These are phyloP conservation scores for Hyaloraphidium curvatum DNA, from an alignment of 192 early-diverging fungal species.

Conservation along the genomic window DNA sequence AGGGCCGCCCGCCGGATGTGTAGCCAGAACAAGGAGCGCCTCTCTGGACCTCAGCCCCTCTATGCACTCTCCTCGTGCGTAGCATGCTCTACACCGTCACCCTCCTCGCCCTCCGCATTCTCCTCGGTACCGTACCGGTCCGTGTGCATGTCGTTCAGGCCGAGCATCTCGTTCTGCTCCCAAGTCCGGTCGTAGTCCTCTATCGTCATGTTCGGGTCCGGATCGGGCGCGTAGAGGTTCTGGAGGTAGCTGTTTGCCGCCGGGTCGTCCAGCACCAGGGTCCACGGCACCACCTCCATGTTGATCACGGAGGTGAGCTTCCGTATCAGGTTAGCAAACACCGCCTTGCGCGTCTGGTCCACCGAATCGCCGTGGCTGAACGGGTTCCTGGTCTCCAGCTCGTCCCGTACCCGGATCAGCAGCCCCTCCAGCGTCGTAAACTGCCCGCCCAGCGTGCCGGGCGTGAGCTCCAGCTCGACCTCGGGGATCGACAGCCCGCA, in stretches of 20 bases:
- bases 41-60: no score
- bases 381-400: constrained; percentile 45
- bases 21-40: no score
- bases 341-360: constrained; percentile 20
- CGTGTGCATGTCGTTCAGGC: constrained; percentile 67
- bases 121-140: constrained; percentile 6
- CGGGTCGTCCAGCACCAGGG: constrained; percentile 78
- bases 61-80: no score
- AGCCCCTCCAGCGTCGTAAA: constrained; percentile 94
- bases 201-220: constrained; percentile 80
- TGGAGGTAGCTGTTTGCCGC: constrained; percentile 75
- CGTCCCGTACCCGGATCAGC: constrained; percentile 68
- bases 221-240: constrained; percentile 84
- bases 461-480: constrained; percentile 62
- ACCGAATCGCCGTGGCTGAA: constrained; percentile 55
- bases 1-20: no score
- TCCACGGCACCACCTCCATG: constrained; percentile 23
- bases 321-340: constrained; percentile 47
- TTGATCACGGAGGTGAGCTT: constrained; percentile 37
- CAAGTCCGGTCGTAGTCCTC: constrained; percentile 68
- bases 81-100: no score
- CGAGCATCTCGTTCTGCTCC: constrained; percentile 73
- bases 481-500: constrained; percentile 80
- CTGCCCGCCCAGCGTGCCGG: constrained; percentile 79
- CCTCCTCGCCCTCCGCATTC: not conserved